These are phyloP conservation scores for Mycena indigotica DNA, from an alignment of 768 basidiomycete genomes.

Conservation along the genomic window DNA sequence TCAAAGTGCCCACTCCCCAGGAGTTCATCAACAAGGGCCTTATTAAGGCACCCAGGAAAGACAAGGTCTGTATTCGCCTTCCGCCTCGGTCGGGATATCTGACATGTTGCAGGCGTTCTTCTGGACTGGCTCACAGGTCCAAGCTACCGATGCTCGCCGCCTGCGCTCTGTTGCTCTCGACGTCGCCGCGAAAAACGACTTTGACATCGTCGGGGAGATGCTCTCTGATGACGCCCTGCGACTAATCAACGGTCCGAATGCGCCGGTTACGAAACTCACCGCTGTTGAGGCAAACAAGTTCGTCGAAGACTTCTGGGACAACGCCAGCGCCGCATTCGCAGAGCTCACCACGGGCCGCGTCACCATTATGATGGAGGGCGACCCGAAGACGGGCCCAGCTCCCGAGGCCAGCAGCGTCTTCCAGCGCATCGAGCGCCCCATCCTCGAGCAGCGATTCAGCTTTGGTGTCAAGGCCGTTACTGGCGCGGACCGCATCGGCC, in stretches of 20 bases:
- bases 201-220: slow-evolving; percentile 1
- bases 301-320: background rate
- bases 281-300: background rate
- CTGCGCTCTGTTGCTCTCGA: background rate
- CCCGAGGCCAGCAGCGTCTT: slow-evolving; percentile 1
- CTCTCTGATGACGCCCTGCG: background rate
- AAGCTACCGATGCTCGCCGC: background rate
- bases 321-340: background rate
- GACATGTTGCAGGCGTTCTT: too few relatives aligned
- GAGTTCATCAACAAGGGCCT: background rate
- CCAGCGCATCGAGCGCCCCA: background rate
- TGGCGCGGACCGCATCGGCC: background rate
- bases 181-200: background rate
- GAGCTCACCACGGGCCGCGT: background rate
- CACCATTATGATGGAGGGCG: slow-evolving; percentile 1
- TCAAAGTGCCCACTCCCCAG: background rate
- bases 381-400: background rate
- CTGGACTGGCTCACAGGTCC: background rate
- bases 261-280: background rate
- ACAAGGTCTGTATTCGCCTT: too few relatives aligned
- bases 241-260: background rate
- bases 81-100: too few relatives aligned
- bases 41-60: background rate
- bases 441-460: background rate
- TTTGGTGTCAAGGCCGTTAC: background rate